Percentiles rank a stretch among this genome's conserved stretches.
These are phyloP conservation scores for Colletotrichum sp. DNA, from an alignment of 2,329 filamentous ascomycete genomes.

Conservation along the genomic window DNA sequence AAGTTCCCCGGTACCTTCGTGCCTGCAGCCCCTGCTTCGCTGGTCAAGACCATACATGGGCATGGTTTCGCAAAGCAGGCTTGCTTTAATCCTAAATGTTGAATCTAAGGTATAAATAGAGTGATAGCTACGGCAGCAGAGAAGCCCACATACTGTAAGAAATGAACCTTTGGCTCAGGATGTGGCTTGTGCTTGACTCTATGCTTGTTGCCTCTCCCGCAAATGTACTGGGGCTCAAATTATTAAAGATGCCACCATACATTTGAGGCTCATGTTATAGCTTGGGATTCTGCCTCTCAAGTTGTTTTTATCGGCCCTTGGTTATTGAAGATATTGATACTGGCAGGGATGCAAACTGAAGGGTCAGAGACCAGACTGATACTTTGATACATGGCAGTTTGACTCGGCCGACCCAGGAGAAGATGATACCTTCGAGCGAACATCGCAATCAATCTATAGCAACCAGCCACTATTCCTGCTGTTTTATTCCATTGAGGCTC, in stretches of 20 bases:
- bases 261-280: not conserved
- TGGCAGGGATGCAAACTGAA: fast-evolving
- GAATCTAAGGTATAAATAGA: too few species aligned
- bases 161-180: too few species aligned
- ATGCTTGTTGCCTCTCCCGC: too few species aligned
- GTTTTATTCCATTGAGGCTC: not conserved
- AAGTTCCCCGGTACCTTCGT: not conserved
- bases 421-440: not conserved
- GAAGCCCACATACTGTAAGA: too few species aligned
- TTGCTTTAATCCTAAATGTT: not conserved
- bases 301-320: not conserved
- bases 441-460: not conserved
- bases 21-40: not conserved
- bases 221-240: fast-evolving
- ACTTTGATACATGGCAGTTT: not conserved
- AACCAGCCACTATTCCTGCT: not conserved
- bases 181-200: too few species aligned
- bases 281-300: not conserved
- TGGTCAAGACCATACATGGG: not conserved
- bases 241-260: not conserved
- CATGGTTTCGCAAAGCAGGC: not conserved
- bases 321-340: not conserved
- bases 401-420: not conserved
- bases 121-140: too few species aligned
- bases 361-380: not conserved